Evolutionary conservation across 306 rosid species (phyloP).

Genomic region (Malus orientalis): DNA sequence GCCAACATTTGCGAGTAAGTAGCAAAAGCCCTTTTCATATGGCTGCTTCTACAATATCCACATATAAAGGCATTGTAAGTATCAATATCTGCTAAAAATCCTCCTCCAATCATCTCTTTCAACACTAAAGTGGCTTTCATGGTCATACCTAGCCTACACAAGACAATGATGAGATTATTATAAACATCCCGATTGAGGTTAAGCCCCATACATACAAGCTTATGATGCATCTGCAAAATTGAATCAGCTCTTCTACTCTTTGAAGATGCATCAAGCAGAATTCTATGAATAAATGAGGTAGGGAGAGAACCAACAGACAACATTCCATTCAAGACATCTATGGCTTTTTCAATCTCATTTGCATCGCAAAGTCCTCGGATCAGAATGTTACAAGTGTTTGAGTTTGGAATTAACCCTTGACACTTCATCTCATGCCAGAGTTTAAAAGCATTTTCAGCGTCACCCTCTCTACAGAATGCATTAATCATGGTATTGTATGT

Average conservation of each 20-base stretch:
- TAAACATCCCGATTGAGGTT: slow-evolving; percentile 46
- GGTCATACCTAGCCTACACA: slow-evolving; percentile 86
- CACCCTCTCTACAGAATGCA: slow-evolving; percentile 54
- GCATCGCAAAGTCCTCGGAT: slow-evolving; percentile 58
- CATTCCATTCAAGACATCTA: slow-evolving; percentile 59
- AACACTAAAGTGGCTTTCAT: slow-evolving; percentile 57
- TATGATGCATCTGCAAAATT: slow-evolving; percentile 58
- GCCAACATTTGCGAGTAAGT: slow-evolving; percentile 51
- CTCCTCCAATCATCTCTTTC: slow-evolving; percentile 47
- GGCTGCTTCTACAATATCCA: slow-evolving; percentile 63
- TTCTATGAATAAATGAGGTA: slow-evolving; percentile 39
- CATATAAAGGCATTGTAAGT: slow-evolving; percentile 73
- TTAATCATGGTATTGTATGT: slow-evolving; percentile 70
- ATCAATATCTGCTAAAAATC: slow-evolving; percentile 44
- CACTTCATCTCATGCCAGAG: slow-evolving; percentile 79
- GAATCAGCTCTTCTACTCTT: slow-evolving; percentile 44
- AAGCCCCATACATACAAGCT: slow-evolving; percentile 60
- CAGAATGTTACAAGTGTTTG: slow-evolving; percentile 49
- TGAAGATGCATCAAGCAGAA: slow-evolving; percentile 57
- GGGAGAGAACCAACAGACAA: slow-evolving; percentile 43
- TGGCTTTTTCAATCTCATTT: slow-evolving; percentile 52
- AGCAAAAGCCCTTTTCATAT: slow-evolving; percentile 52
- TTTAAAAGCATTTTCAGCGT: slow-evolving; percentile 43
- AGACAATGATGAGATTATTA: slow-evolving; percentile 52
- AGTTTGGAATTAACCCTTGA: slow-evolving; percentile 50